Base-by-base conservation (phyloP, 2,329 filamentous ascomycete genomes). In the Penicillium rolfsii region DNA sequence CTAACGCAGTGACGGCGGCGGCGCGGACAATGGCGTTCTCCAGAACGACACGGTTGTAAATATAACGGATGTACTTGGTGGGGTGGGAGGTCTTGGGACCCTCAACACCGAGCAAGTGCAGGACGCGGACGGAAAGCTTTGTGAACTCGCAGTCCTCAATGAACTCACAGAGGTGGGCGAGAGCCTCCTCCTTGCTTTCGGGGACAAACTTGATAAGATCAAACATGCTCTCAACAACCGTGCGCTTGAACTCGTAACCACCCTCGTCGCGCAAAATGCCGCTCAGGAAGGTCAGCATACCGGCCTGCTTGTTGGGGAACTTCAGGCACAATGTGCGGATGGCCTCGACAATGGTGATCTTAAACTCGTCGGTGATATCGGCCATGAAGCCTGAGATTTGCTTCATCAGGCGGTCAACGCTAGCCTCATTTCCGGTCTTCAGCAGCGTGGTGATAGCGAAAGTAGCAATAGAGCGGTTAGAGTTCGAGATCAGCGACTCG, bases 121-220 rank as follows among this genome's bases (percentile, higher is more conserved):
- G 82, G 70, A 99, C 96, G 62, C 95, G 89, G 52, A 99, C 94
- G 33, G 95, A 94, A 64, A 99, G 84, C 81, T 99, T 99, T 30
- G 95, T 97, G 78, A 98, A 99, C 76, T 99, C 95, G 81, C 95
- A 99, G 76, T 99, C 95, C 79, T 99, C 95, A 67, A 99, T 99
- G 75, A 99, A 99, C 76, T 99, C 95, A 81, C 95, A 98, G 24
- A 99, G 87, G 73, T 98, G 95, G 14, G 94, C 91, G 52, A 99
- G 87, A 19, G 95, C 94, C 67, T 90, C 87, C 76, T 90, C 87
- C 73, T 87, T 88, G 71, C 86, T 88, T 62, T 97, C 95, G 1
- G 95, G 95, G 3, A 99, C 94, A 72, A 99, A 99, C 78, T 98
- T 97, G 83, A 99, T 98, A 58, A 99, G 82, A 72, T 99, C 95